Evolutionary conservation across 2,329 filamentous ascomycete species (phyloP).

Genomic region (Diaporthe caulivora): DNA sequence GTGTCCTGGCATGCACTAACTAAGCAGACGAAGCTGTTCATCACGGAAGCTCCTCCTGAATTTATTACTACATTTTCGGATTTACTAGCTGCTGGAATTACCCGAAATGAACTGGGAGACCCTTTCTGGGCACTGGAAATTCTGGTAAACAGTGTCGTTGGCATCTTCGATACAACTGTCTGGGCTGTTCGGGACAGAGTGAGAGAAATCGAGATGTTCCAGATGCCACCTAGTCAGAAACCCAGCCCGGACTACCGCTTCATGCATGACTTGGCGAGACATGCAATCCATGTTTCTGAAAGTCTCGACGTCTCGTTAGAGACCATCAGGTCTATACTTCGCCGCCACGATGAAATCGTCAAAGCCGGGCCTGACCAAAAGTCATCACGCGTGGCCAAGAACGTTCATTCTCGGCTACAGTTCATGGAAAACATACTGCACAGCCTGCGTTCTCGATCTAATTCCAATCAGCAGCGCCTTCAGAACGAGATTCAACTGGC

Average conservation of each 20-base stretch:
- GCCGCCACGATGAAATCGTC: background rate
- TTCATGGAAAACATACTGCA: background rate
- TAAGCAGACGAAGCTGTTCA: background rate
- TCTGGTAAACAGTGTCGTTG: background rate
- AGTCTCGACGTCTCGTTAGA: background rate
- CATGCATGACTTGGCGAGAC: background rate
- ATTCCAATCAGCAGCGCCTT: background rate
- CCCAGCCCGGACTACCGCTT: background rate
- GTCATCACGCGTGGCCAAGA: background rate
- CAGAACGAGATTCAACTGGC: background rate
- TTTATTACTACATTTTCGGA: background rate
- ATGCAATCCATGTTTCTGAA: background rate
- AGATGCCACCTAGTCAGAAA: background rate
- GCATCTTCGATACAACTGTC: background rate
- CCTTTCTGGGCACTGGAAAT: background rate
- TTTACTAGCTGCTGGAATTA: background rate
- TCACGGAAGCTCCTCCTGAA: background rate
- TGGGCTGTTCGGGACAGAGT: background rate
- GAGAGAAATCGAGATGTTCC: background rate
- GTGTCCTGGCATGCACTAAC: background rate
- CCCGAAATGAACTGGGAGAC: background rate
- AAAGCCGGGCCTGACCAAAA: background rate
- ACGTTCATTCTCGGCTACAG: background rate
- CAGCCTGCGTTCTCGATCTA: background rate
- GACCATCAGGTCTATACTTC: background rate